Percentiles rank a stretch among this genome's conserved stretches.
Conservation (phyloP, 805 yeast genomes). For the Nakazawaea wickerhamii region DNA sequence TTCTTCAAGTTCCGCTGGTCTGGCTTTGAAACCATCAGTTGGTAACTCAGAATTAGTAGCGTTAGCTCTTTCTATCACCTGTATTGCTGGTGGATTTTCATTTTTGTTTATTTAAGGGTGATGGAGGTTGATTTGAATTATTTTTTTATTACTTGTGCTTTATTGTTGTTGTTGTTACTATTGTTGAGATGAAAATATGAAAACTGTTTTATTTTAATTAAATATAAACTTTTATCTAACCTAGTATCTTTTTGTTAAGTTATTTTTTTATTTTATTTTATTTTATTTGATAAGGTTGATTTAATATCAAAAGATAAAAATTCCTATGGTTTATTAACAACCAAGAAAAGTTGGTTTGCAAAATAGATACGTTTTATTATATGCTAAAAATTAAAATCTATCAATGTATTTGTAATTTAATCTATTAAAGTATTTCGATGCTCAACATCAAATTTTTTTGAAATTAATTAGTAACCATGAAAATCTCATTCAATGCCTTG, state of each 20-base stretch:
- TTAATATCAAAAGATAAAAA: too few relatives aligned
- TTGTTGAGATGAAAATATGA: constrained; percentile 8
- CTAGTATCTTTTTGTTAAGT: too few relatives aligned
- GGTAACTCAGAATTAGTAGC: constrained; percentile 25
- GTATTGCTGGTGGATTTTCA: constrained; percentile 41
- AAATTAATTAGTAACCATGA: constrained; percentile 76
- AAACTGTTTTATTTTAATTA: too few relatives aligned
- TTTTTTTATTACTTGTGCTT: constrained; percentile 8
- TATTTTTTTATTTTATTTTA: too few relatives aligned
- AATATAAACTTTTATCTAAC: too few relatives aligned
- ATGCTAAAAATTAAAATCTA: too few relatives aligned
- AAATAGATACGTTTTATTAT: too few relatives aligned
- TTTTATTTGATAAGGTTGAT: too few relatives aligned
- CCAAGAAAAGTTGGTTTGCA: too few relatives aligned
- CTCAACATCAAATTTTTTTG: constrained; percentile 19
- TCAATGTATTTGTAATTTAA: too few relatives aligned
- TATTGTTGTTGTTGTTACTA: constrained; percentile 6
- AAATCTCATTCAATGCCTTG: constrained; percentile 84
- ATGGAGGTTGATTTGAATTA: too few relatives aligned
- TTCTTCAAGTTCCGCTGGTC: constrained; percentile 22
- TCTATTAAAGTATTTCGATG: not conserved
- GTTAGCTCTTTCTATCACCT: constrained; percentile 29
- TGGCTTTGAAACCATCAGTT: constrained; percentile 9
- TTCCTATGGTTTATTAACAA: too few relatives aligned
- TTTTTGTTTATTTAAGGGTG: constrained; percentile 28